A percentile compares a stretch with the other conserved stretches of the same genome.
Conservation (phyloP, 192 early-diverging fungal species). For the Backusella australiensis region DNA sequence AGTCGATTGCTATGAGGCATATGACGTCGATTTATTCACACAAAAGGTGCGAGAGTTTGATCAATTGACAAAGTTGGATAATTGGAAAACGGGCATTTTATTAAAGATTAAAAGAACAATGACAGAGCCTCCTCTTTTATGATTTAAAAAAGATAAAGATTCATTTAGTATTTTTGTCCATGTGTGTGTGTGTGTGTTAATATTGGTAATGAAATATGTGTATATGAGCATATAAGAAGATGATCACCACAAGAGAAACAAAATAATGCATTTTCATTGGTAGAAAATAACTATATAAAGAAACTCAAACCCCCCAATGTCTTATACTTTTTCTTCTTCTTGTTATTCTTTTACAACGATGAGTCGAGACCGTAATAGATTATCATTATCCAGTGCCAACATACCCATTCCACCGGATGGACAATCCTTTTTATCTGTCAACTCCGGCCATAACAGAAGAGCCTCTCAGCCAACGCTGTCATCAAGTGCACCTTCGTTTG, state of each 20-base stretch:
- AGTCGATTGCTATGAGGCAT: slow-evolving; percentile 68
- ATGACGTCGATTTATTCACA: slow-evolving; percentile 81
- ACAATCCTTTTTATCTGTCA: not conserved
- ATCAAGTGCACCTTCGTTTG: slow-evolving; percentile 18
- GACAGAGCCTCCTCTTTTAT: too few species aligned
- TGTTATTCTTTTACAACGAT: not conserved
- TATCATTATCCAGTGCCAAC: not conserved
- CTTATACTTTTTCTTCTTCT: not conserved
- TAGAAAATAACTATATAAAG: not conserved
- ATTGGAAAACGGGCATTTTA: slow-evolving; percentile 93
- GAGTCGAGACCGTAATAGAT: not conserved
- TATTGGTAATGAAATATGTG: too few species aligned
- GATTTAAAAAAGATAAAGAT: slow-evolving; percentile 26
- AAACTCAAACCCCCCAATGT: not conserved
- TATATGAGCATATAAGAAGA: too few species aligned
- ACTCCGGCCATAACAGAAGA: not conserved
- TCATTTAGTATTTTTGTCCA: too few species aligned
- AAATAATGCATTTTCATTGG: not conserved
- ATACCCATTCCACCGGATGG: not conserved
- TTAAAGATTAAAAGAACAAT: slow-evolving; percentile 72
- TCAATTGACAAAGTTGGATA: slow-evolving; percentile 85
- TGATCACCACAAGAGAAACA: not conserved
- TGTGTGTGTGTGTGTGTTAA: too few species aligned
- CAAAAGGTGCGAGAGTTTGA: slow-evolving; percentile 81
- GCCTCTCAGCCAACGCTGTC: not conserved